phyloP scores from a whole-genome alignment of 2,329 filamentous ascomycete genomes.

The Fusarium euwallaceae region DNA sequence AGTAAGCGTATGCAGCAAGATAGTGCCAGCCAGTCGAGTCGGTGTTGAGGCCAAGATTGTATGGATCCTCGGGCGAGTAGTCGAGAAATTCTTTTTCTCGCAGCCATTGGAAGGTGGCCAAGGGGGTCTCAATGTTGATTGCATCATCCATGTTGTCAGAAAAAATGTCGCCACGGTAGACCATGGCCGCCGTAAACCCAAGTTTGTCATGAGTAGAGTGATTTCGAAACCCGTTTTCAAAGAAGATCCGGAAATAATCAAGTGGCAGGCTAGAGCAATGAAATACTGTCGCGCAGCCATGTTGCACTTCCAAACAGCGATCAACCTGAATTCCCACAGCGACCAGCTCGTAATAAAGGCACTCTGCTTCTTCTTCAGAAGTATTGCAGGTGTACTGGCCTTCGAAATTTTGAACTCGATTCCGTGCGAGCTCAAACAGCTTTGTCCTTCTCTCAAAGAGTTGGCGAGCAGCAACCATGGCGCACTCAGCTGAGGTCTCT shows the following conservation, averaged over 20 bases:
- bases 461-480: neutral
- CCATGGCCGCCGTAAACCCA: neutral
- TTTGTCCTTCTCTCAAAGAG: neutral
- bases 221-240: neutral
- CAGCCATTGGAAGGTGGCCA: no score
- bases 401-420: neutral
- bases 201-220: neutral
- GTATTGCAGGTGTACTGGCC: neutral
- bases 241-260: neutral
- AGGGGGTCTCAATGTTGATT: no score
- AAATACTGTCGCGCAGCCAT: neutral
- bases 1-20: neutral
- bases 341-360: neutral
- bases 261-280: neutral
- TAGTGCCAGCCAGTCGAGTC: constrained; percentile 8
- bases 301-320: neutral
- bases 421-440: neutral
- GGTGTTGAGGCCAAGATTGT: neutral
- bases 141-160: neutral
- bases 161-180: neutral
- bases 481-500: no score
- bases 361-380: neutral
- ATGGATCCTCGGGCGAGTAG: neutral
- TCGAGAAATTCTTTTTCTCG: neutral
- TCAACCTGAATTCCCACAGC: neutral